phyloP scores from a whole-genome alignment of 164 flowering plant species.

The Annona squamosa region DNA sequence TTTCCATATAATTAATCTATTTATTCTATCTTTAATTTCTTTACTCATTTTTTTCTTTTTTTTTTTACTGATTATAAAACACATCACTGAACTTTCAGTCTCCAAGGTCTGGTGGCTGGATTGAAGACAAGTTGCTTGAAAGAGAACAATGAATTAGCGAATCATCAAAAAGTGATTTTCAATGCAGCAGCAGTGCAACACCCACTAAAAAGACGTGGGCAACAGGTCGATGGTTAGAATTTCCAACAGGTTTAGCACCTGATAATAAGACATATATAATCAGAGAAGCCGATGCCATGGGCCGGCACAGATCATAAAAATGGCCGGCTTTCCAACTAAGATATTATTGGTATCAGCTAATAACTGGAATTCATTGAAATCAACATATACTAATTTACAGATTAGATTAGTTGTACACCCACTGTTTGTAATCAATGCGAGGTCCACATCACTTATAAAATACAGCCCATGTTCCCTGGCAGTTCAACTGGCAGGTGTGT shows the following conservation, averaged over 20 bases:
- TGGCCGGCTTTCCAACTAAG: conserved; percentile 16
- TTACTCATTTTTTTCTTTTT: too few species aligned
- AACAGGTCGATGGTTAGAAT: conserved; percentile 6
- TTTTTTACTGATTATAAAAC: too few species aligned
- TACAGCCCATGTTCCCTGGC: not conserved
- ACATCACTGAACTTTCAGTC: too few species aligned
- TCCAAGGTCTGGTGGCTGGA: too few species aligned
- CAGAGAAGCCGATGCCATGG: conserved; percentile 21
- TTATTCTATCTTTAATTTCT: too few species aligned
- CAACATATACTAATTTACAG: conserved; percentile 9
- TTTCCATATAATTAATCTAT: too few species aligned
- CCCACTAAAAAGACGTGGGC: conserved; percentile 13
- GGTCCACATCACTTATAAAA: not conserved
- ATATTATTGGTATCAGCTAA: conserved; percentile 11
- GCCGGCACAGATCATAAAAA: conserved; percentile 14
- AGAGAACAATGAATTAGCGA: too few species aligned
- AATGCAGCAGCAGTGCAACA: conserved; percentile 3
- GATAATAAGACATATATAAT: conserved; percentile 22
- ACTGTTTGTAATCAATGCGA: not conserved
- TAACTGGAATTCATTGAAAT: conserved; percentile 10
- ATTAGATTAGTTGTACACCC: not conserved
- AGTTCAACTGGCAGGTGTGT: not conserved
- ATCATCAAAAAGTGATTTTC: too few species aligned
- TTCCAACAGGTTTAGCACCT: conserved; percentile 3
- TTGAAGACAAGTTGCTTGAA: too few species aligned